phyloP scores from a whole-genome alignment of 1,139 yeast species.

The Sugiyamaella neomexicana region DNA sequence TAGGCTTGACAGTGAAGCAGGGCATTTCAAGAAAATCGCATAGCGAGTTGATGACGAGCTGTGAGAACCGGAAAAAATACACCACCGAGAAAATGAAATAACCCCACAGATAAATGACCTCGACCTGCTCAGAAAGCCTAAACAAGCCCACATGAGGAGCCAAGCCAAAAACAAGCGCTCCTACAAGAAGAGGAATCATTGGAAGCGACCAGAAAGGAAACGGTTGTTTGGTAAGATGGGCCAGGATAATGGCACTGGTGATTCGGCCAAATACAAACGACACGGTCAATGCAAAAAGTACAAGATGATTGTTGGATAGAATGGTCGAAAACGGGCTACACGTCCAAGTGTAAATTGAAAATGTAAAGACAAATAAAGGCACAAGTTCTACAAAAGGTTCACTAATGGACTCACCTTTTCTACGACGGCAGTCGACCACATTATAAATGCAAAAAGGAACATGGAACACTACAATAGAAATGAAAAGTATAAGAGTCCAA shows the following conservation, averaged over 20 bases:
- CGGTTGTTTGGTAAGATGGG: constrained; percentile 66
- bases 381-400: constrained; percentile 42
- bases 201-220: constrained; percentile 54
- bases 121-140: constrained; percentile 30
- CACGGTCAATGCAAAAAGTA: constrained; percentile 58
- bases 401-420: constrained; percentile 51
- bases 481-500: constrained; percentile 44
- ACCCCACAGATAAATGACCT: constrained; percentile 39
- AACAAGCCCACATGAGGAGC: constrained; percentile 35
- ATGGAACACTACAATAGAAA: constrained; percentile 54
- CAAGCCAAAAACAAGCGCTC: constrained; percentile 41
- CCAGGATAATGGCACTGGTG: constrained; percentile 54
- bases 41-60: constrained; percentile 40
- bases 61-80: constrained; percentile 42
- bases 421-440: constrained; percentile 53
- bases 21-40: constrained; percentile 43
- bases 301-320: constrained; percentile 48
- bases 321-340: constrained; percentile 41
- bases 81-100: constrained; percentile 33
- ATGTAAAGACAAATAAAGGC: constrained; percentile 37
- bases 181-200: constrained; percentile 40
- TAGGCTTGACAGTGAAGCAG: constrained; percentile 40
- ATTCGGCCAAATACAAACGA: constrained; percentile 74
- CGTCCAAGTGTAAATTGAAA: constrained; percentile 40
- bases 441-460: constrained; percentile 54